phyloP scores from a whole-genome alignment of 768 basidiomycete genomes.

The Kwoniella sp. region DNA sequence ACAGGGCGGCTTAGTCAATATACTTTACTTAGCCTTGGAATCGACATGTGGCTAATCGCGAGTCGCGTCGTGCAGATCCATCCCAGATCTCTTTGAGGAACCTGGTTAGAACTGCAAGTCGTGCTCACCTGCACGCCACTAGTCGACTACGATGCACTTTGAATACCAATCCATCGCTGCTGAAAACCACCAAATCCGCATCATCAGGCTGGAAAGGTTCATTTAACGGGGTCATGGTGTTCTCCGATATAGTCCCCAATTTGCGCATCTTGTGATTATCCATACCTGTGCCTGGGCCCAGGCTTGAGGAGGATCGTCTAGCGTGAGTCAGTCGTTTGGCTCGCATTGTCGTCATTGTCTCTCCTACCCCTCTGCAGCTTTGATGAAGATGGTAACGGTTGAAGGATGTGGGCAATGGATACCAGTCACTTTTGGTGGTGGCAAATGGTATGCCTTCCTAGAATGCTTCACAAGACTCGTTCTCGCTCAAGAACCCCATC shows the following conservation, averaged over 20 bases:
- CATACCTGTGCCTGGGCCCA: background rate
- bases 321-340: constrained; percentile 1
- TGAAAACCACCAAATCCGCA: constrained; percentile 11
- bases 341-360: constrained; percentile 1
- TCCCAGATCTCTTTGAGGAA: too few relatives aligned
- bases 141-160: constrained; percentile 6
- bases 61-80: too few relatives aligned
- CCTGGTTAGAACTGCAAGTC: too few relatives aligned
- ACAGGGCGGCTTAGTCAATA: too few relatives aligned
- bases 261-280: background rate
- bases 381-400: too few relatives aligned
- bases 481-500: background rate
- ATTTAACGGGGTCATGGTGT: constrained; percentile 13
- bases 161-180: constrained; percentile 12
- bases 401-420: too few relatives aligned
- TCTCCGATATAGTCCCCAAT: constrained; percentile 14
- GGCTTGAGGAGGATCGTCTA: constrained; percentile 1
- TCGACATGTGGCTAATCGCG: too few relatives aligned
- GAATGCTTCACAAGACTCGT: too few relatives aligned
- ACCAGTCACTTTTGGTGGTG: too few relatives aligned
- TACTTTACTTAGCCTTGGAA: too few relatives aligned
- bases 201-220: constrained; percentile 10
- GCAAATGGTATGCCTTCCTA: too few relatives aligned
- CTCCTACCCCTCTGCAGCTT: too few relatives aligned
- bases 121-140: constrained; percentile 17